Evolutionary conservation across 2,329 filamentous ascomycete genomes (phyloP).

Genomic region (Pseudogymnoascus sp.): DNA sequence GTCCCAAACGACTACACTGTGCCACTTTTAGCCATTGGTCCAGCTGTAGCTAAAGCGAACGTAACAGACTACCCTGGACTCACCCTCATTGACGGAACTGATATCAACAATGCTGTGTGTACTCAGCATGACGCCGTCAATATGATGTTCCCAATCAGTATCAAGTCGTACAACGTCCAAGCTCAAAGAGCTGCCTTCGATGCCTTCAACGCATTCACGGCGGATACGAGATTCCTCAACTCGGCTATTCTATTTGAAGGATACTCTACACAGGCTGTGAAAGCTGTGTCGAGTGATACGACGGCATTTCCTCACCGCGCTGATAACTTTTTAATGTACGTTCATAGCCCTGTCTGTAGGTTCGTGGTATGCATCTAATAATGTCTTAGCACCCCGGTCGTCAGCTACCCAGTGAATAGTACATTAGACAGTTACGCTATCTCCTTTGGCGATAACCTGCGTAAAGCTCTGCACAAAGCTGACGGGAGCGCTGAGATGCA

Average conservation of each 20-base stretch:
- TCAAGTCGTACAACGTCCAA: background rate
- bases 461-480: conserved; percentile 30
- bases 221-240: conserved; percentile 22
- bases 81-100: background rate
- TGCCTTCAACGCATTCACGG: conserved; percentile 16
- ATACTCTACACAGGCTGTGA: conserved; percentile 32
- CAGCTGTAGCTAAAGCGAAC: background rate
- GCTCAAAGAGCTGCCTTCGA: conserved; percentile 17
- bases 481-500: conserved; percentile 29
- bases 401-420: conserved; percentile 29
- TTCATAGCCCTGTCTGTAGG: background rate
- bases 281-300: background rate
- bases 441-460: conserved; percentile 31
- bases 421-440: conserved; percentile 29
- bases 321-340: conserved; percentile 30
- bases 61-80: background rate
- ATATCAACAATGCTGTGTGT: background rate
- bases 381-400: conserved; percentile 24
- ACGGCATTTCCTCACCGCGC: background rate
- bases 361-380: background rate
- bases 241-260: background rate
- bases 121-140: background rate
- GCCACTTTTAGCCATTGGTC: background rate
- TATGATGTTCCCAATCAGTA: conserved; percentile 3
- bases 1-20: background rate